Conservation (phyloP, 2,329 filamentous ascomycete genomes). For the Arthrocladium fulminans region DNA sequence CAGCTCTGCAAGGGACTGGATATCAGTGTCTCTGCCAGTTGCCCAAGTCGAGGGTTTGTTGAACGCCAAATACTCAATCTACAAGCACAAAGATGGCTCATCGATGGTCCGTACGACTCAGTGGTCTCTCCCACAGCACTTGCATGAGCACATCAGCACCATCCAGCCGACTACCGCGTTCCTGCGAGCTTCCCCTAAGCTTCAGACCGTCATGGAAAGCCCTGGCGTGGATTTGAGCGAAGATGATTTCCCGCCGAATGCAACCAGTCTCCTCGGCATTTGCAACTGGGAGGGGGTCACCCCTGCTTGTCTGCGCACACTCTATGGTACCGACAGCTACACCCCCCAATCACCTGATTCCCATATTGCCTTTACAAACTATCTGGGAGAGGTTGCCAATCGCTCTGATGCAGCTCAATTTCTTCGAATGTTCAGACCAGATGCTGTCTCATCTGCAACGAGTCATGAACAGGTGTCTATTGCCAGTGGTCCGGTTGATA, state of each 20-base stretch:
- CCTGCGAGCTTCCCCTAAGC: slow-evolving; percentile 33
- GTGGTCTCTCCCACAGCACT: slow-evolving; percentile 51
- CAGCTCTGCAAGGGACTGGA: slow-evolving; percentile 50
- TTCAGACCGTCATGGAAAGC: slow-evolving; percentile 22
- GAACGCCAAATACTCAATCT: slow-evolving; percentile 45
- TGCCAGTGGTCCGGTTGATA: slow-evolving; percentile 26
- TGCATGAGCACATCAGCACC: slow-evolving; percentile 51
- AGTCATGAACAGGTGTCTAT: slow-evolving; percentile 30
- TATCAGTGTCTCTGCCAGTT: slow-evolving; percentile 46
- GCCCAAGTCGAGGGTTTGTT: slow-evolving; percentile 45
- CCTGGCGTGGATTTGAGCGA: slow-evolving; percentile 23
- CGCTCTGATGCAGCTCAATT: slow-evolving; percentile 35
- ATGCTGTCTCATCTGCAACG: slow-evolving; percentile 27
- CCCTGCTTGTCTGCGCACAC: slow-evolving; percentile 44
- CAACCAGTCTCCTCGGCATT: slow-evolving; percentile 28
- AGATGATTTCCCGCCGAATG: slow-evolving; percentile 15
- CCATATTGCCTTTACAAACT: slow-evolving; percentile 40
- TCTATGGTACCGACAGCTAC: slow-evolving; percentile 49
- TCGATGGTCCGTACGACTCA: slow-evolving; percentile 43
- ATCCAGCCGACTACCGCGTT: slow-evolving; percentile 55
- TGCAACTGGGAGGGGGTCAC: slow-evolving; percentile 47
- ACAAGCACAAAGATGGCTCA: slow-evolving; percentile 46
- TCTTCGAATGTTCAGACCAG: slow-evolving; percentile 31
- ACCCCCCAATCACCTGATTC: slow-evolving; percentile 37
- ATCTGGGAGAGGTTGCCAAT: slow-evolving; percentile 40